Percentiles rank a stretch among this genome's conserved stretches.
Evolutionary conservation across 768 basidiomycete genomes (phyloP).

Genomic region (Dacryopinax primogenitus): DNA sequence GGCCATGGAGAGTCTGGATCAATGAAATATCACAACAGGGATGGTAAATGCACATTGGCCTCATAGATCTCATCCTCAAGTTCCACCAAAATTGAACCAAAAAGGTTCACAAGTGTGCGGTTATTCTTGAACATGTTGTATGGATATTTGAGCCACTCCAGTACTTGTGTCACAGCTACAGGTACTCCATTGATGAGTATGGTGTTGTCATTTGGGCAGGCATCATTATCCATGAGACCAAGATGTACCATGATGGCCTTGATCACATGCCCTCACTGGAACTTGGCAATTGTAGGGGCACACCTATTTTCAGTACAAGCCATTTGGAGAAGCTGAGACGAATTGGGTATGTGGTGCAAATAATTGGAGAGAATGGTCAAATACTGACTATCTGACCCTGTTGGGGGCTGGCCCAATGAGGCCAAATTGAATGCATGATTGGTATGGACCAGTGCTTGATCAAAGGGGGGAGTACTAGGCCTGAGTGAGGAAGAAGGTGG

Average conservation of each 20-base stretch:
- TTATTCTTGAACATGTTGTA: neutral
- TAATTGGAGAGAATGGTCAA: neutral
- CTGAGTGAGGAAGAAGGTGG: too few relatives aligned
- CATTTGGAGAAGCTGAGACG: neutral
- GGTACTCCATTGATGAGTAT: neutral
- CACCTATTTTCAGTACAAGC: neutral
- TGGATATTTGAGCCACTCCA: neutral
- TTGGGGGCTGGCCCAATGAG: too few relatives aligned
- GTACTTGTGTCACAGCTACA: neutral
- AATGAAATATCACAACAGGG: neutral
- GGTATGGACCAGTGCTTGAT: too few relatives aligned
- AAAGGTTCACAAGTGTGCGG: neutral
- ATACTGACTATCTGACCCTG: neutral
- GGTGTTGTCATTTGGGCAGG: neutral
- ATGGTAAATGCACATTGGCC: neutral
- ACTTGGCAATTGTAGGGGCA: neutral
- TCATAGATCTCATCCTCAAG: neutral
- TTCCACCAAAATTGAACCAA: neutral
- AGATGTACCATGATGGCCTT: neutral
- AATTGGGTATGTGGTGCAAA: neutral
- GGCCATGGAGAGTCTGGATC: neutral
- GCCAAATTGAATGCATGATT: too few relatives aligned
- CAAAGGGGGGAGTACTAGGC: too few relatives aligned
- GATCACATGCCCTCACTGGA: neutral
- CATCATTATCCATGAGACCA: neutral